phyloP scores from a whole-genome alignment of 1,284 basidiomycete genomes.

The Cronartium ribicola region DNA sequence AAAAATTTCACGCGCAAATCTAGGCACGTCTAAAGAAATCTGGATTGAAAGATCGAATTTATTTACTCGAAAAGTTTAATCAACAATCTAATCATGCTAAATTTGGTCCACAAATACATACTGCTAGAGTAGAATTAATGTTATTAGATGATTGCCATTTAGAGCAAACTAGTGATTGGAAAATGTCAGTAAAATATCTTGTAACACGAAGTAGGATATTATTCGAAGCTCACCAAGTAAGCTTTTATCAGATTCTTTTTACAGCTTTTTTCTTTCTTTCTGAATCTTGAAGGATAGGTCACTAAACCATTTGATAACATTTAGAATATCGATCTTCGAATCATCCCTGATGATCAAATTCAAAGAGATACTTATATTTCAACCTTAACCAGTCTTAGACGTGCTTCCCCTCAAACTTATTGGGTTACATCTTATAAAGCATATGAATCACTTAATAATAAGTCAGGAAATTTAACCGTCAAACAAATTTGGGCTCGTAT shows the following conservation, averaged over 20 bases:
- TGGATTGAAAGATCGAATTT: slow-evolving; percentile 56
- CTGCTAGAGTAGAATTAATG: slow-evolving; percentile 56
- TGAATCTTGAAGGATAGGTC: background rate
- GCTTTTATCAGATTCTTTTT: background rate
- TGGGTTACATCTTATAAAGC: slow-evolving; percentile 55
- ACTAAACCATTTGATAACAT: background rate
- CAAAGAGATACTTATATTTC: slow-evolving; percentile 51
- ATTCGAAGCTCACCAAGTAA: slow-evolving; percentile 51
- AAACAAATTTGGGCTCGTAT: slow-evolving; percentile 57
- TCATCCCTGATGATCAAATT: slow-evolving; percentile 54
- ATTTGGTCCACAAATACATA: slow-evolving; percentile 50
- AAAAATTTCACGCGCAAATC: background rate
- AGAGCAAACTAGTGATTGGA: slow-evolving; percentile 56
- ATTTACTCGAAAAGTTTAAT: slow-evolving; percentile 59
- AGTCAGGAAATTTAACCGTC: slow-evolving; percentile 55
- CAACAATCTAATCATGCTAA: slow-evolving; percentile 46
- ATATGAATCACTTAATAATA: slow-evolving; percentile 57
- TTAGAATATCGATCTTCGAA: slow-evolving; percentile 50
- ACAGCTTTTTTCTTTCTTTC: background rate
- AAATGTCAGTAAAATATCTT: slow-evolving; percentile 58
- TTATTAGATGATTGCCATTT: slow-evolving; percentile 59
- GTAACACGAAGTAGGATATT: slow-evolving; percentile 56
- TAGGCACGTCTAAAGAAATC: slow-evolving; percentile 57
- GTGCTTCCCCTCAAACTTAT: slow-evolving; percentile 46
- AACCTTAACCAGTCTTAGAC: slow-evolving; percentile 52